Conservation (phyloP, 208 protist genomes). For the Trypanosoma caninum region DNA sequence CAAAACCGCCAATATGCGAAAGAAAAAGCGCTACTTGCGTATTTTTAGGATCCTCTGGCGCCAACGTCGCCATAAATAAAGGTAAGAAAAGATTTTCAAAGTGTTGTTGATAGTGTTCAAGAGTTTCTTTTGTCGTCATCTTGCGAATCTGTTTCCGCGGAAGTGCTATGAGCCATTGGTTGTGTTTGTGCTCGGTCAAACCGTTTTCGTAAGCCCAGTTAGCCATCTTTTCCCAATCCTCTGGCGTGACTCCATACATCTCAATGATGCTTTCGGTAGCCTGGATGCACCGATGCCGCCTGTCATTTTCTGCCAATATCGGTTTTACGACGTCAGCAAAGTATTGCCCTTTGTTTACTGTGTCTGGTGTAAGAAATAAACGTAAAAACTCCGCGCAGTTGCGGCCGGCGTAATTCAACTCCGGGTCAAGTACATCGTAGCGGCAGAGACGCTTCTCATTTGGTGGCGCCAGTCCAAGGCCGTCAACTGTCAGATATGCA, state of each 20-base stretch:
- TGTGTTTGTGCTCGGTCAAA: conserved; percentile 83
- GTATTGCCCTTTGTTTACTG: conserved; percentile 92
- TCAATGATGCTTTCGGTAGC: conserved; percentile 90
- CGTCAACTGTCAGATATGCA: conserved; percentile 89
- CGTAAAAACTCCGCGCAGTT: conserved; percentile 84
- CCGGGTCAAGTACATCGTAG: conserved; percentile 95
- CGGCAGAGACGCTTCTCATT: conserved; percentile 46
- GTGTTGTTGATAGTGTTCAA: conserved; percentile 94
- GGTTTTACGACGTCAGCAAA: conserved; percentile 93
- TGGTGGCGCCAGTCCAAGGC: conserved; percentile 91
- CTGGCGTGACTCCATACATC: conserved; percentile 57
- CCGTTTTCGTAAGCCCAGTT: conserved; percentile 92
- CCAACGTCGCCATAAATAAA: conserved; percentile 96
- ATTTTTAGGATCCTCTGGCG: conserved; percentile 87
- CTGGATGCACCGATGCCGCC: conserved; percentile 44
- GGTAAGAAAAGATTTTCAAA: conserved; percentile 97
- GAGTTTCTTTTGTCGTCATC: conserved; percentile 24
- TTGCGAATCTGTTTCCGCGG: conserved; percentile 29
- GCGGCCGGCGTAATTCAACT: conserved; percentile 92
- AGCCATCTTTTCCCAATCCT: conserved; percentile 95
- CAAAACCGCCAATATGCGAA: conserved; percentile 91
- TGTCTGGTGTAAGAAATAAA: conserved; percentile 97
- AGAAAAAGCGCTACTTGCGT: conserved; percentile 93
- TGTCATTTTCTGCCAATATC: conserved; percentile 85
- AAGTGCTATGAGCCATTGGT: conserved; percentile 91